Evolutionary conservation across 2,329 filamentous ascomycete species (phyloP).

Genomic region (Aureobasidium vineae): DNA sequence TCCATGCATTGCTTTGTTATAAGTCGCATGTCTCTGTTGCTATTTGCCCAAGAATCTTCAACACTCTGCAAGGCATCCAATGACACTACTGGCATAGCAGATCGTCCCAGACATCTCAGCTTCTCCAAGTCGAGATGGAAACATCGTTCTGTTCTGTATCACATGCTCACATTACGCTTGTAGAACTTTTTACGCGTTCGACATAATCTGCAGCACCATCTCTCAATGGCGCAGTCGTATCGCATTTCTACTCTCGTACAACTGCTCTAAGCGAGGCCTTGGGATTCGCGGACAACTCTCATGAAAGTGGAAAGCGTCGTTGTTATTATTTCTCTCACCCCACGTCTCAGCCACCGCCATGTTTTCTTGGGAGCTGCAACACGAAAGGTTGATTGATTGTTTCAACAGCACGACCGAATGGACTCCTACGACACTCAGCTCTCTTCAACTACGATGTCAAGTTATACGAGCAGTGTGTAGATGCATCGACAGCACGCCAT

Average conservation of each 20-base stretch:
- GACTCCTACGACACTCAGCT: not conserved
- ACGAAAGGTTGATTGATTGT: conserved; percentile 8
- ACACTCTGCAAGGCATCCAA: too few relatives aligned
- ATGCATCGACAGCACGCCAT: not conserved
- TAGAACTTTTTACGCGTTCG: not conserved
- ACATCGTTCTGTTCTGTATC: too few relatives aligned
- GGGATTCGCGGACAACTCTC: not conserved
- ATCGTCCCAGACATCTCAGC: too few relatives aligned
- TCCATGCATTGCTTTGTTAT: too few relatives aligned
- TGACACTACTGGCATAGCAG: too few relatives aligned
- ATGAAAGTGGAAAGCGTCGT: not conserved
- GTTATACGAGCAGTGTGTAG: not conserved
- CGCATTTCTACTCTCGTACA: not conserved
- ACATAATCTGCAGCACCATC: not conserved
- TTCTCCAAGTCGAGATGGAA: too few relatives aligned
- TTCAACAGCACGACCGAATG: not conserved
- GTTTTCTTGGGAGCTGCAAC: not conserved
- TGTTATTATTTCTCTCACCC: not conserved
- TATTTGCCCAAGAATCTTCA: too few relatives aligned
- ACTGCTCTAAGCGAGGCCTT: not conserved
- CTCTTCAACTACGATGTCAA: not conserved
- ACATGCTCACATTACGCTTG: not conserved
- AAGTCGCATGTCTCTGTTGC: too few relatives aligned
- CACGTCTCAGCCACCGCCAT: conserved; percentile 16
- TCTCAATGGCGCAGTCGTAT: not conserved